Evolutionary conservation across 1,139 yeast genomes (phyloP), one percentile per base, ranked within the genome.

Genomic region (Pichia sp.): DNA sequence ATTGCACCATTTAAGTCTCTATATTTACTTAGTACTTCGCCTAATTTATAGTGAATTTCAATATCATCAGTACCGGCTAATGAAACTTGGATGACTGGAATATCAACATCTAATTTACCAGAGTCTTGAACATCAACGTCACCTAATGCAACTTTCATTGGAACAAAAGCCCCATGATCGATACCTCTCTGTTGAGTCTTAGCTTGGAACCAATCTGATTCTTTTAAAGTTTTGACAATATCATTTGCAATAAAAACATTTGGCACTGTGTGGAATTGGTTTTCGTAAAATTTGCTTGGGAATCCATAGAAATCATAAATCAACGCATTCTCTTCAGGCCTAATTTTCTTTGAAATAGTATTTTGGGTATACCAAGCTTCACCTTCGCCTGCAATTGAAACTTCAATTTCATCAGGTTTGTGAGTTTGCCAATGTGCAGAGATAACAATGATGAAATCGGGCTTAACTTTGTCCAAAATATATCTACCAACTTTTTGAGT

Each of bases 151-250:
- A 82, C 84, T 58, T 82, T 80, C 50, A 82, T 72, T 0, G 94
- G 90, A 1, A 82, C 88, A 89, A 92, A 85, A 3, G 74, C 83
- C 1, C 95, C 95, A 64, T 85, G 95, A 61, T 85, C 95, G 22
- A 85, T 63, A 5, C 94, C 94, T 48, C 94, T 69, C 20, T 72
- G 67, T 1, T 67, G 61, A 20, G 78, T 55, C 30, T 66, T 65
- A 1, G 80, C 66, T 2, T 68, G 57, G 43, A 84, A 69, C 51
- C 50, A 53, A 0, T 82, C 83, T 13, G 63, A 55, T 4, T 60
- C 54, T 16, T 58, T 56, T 36, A 85, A 66, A 12, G 72, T 64
- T 1, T 66, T 58, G 36, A 70, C 69, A 20, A 85, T 66, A 48
- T 70, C 67, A 20, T 68, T 53, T 0, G 85, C 78, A 8, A 83